phyloP scores from a whole-genome alignment of 441 rosid species.

The Gossypium aridum region DNA sequence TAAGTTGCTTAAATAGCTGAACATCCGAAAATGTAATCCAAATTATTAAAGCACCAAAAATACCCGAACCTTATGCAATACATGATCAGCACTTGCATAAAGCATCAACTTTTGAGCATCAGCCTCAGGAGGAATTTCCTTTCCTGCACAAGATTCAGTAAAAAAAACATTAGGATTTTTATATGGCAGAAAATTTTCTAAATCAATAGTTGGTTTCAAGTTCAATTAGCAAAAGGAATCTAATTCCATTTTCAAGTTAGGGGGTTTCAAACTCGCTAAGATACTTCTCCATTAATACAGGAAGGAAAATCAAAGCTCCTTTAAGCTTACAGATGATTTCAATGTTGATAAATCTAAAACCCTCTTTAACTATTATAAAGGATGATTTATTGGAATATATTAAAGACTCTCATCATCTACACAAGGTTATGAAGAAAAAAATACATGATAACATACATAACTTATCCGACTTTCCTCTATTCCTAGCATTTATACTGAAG shows the following conservation, averaged over 20 bases:
- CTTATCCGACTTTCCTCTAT: neutral
- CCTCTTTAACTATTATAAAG: neutral
- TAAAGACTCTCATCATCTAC: neutral
- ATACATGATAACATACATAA: neutral
- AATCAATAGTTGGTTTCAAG: neutral
- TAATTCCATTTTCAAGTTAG: constrained; percentile 10
- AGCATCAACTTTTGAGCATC: constrained; percentile 48
- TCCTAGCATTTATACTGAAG: neutral
- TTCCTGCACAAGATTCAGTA: constrained; percentile 39
- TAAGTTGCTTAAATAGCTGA: neutral
- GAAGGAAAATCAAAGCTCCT: neutral
- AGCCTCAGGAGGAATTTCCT: constrained; percentile 59
- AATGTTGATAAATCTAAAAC: neutral
- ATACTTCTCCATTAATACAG: neutral
- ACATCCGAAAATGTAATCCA: neutral
- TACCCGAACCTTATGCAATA: constrained; percentile 69
- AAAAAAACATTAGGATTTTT: neutral
- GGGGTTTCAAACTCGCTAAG: constrained; percentile 5
- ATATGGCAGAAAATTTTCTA: constrained; percentile 6
- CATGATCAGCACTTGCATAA: constrained; percentile 67
- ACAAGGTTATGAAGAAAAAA: neutral
- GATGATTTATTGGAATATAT: neutral
- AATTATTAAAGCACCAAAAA: constrained; percentile 4
- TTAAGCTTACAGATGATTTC: neutral
- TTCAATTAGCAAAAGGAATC: neutral